Base-by-base conservation (phyloP, 192 early-diverging fungal genomes). In the Podila epigama region DNA sequence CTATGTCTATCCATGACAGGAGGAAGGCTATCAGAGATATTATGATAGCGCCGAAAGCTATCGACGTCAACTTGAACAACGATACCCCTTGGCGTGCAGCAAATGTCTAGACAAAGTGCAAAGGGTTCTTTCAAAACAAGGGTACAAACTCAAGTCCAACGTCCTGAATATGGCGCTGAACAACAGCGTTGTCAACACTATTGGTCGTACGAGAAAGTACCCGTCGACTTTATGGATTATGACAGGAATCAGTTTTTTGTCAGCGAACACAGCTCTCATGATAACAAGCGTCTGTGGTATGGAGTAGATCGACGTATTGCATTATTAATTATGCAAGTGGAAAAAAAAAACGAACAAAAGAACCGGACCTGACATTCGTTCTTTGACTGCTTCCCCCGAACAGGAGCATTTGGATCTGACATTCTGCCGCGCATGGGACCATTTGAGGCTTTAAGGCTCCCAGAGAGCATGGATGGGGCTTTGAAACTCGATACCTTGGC, bases 31-130 rank as follows among this genome's bases (percentile, higher is more conserved):
- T 53, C 44, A 68, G 8, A 61, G 58, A 1, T 77, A 59, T 41
- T 64, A 64, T 1, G 60, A 68, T 2, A 68, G 55, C 11, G 73
- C 73, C 16, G 73, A 77, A 13, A 18, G 36, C 10, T 77, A 77
- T 50, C 44, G 61, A 31, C 40, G 28, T 18, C 65, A 68, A 52
- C 44, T 77, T 13, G 73, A 77, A 36, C 66, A 68, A 22, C 59
- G 73, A 28, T 77, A 77, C 39, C 73, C 73, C 15, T 16, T 77
- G 11, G 73, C 73, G 1, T 77, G 73, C 40, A 10, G 34, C 25
- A 37, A 37, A 1, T 77, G 73, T 41, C 31, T 62, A 5, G 73
- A 68, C 27, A 77, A 59, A 57, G 73, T 77, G 3, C 65, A 77
- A 20, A 51, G 41, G n/a, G 52, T n/a, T 16, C 36, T 77, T 12